Conservation (phyloP, 192 early-diverging fungal genomes). For the Coemansia biformis region DNA sequence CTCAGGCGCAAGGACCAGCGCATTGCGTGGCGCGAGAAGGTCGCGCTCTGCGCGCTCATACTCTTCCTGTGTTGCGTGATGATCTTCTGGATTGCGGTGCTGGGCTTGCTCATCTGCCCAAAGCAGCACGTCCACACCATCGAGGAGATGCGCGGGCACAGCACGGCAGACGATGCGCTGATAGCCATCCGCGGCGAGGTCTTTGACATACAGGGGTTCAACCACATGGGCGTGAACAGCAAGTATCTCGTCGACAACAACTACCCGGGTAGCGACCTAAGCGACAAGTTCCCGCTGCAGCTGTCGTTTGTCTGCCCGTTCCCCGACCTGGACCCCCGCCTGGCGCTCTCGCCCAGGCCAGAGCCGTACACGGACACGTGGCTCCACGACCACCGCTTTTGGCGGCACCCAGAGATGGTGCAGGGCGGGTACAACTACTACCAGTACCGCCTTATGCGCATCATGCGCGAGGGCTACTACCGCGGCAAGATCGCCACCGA, state of each 20-base stretch:
- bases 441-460: constrained; percentile 56
- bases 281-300: constrained; percentile 67
- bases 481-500: constrained; percentile 61
- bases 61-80: constrained; percentile 67
- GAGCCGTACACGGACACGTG: constrained; percentile 58
- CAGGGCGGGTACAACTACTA: constrained; percentile 57
- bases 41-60: constrained; percentile 82
- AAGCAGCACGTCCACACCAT: constrained; percentile 64
- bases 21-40: constrained; percentile 96
- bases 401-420: constrained; percentile 50
- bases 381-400: constrained; percentile 66
- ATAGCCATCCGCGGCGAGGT: constrained; percentile 73
- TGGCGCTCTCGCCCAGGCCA: constrained; percentile 47
- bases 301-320: constrained; percentile 54
- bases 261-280: constrained; percentile 65
- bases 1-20: constrained; percentile 74
- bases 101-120: constrained; percentile 69
- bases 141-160: constrained; percentile 62
- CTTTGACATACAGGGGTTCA: constrained; percentile 69
- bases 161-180: constrained; percentile 54
- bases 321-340: constrained; percentile 49
- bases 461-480: constrained; percentile 61
- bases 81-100: constrained; percentile 78
- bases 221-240: constrained; percentile 51
- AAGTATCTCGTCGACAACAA: constrained; percentile 48